phyloP scores from a whole-genome alignment of 2,329 filamentous ascomycete species.

The Colletotrichum camelliae region DNA sequence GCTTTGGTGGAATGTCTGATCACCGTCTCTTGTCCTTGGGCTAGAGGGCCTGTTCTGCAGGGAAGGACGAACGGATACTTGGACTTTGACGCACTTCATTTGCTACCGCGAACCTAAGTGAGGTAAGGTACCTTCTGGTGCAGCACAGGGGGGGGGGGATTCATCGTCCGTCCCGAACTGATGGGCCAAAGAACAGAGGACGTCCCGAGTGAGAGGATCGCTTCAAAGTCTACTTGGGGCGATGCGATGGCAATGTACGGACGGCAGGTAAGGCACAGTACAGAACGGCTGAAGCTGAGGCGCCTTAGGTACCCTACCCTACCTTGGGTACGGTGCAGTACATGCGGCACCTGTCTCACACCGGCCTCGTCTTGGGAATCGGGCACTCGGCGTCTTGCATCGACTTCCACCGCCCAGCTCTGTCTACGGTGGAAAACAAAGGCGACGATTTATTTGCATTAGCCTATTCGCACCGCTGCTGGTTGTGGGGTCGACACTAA shows the following conservation, averaged over 20 bases:
- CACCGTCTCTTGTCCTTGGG: background rate
- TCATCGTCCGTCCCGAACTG: slow-evolving; percentile 3
- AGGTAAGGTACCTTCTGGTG: background rate
- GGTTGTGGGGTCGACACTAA: background rate
- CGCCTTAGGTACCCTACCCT: background rate
- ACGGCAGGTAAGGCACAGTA: background rate
- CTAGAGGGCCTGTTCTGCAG: background rate
- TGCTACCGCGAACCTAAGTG: background rate
- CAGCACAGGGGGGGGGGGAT: background rate
- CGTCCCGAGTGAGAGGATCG: slow-evolving; percentile 17
- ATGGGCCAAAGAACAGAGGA: background rate
- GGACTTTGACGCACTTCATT: background rate
- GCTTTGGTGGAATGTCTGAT: slow-evolving; percentile 7
- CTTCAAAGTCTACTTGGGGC: background rate
- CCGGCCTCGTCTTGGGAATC: background rate
- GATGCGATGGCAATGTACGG: background rate
- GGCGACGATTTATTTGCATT: background rate
- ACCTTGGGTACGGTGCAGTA: background rate
- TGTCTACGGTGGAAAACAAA: background rate
- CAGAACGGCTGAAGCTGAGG: background rate
- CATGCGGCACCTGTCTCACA: background rate
- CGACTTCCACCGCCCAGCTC: background rate
- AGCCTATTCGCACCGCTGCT: background rate
- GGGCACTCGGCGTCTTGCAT: background rate
- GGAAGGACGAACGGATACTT: background rate